Evolutionary conservation across 805 yeast species (phyloP).

Genomic region (Dipodascopsis uninucleata): DNA sequence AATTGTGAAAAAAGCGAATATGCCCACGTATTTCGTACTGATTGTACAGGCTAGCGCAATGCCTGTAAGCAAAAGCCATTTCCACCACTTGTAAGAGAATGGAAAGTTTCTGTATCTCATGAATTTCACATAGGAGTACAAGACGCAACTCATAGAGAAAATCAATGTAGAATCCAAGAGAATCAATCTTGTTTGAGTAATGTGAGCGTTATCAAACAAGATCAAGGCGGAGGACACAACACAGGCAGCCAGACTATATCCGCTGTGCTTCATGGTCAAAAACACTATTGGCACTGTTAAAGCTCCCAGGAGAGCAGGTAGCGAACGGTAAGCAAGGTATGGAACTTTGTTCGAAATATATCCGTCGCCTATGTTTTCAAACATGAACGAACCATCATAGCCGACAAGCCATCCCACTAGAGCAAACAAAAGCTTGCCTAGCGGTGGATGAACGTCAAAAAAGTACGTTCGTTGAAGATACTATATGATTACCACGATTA

Average conservation of each 20-base stretch:
- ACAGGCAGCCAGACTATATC: conserved; percentile 75
- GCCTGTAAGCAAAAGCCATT: conserved; percentile 83
- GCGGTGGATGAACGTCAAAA: conserved; percentile 97
- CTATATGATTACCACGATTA: conserved; percentile 37
- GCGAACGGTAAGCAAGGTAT: conserved; percentile 73
- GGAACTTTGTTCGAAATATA: conserved; percentile 80
- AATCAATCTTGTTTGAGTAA: conserved; percentile 84
- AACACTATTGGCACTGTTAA: conserved; percentile 80
- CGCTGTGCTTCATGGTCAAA: conserved; percentile 78
- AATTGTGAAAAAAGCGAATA: conserved; percentile 80
- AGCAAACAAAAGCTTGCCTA: conserved; percentile 90
- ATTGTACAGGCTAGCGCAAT: conserved; percentile 84
- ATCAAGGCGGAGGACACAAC: conserved; percentile 71
- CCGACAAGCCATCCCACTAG: conserved; percentile 85
- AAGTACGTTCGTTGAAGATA: conserved; percentile 87
- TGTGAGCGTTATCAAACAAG: conserved; percentile 84
- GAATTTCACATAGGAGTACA: conserved; percentile 76
- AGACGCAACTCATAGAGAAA: conserved; percentile 74
- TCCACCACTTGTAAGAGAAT: conserved; percentile 74
- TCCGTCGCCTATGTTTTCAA: conserved; percentile 81
- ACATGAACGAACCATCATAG: conserved; percentile 87
- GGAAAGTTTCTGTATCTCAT: conserved; percentile 64
- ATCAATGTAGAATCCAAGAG: conserved; percentile 86
- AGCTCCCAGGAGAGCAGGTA: conserved; percentile 78
- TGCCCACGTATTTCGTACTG: conserved; percentile 94